Base-by-base conservation (phyloP, 2,329 filamentous ascomycete genomes). In the Cladophialophora exuberans region DNA sequence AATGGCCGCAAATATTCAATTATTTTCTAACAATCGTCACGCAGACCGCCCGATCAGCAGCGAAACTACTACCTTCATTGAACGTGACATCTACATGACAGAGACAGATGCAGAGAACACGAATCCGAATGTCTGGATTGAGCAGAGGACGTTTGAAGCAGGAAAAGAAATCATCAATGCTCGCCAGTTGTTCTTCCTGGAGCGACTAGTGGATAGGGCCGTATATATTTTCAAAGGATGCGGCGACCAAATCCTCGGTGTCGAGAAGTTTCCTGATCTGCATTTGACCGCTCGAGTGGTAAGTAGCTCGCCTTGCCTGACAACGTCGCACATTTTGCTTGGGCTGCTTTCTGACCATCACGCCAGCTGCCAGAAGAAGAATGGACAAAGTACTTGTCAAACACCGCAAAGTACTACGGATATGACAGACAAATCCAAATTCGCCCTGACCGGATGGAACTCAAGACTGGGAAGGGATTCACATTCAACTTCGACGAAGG, bases 71-170 rank as follows among this genome's bases (percentile, higher is more conserved):
- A 49, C 45, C n/a, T 49, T 49, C 45, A 49, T 49, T 25, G 45
- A 49, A 38, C 45, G 45, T 22, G 45, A 49, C 31, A 49, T 49
- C 45, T 49, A 36, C 45, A 49, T 49, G 45, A 38, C 45, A 38
- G 31, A 9, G 20, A 30, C 31, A 36, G 45, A 49, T 49, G 45
- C 45, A 30, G 9, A 49, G 31, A 15, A 49, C 7, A 49, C 10
- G 15, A 49, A 49, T 22, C 45, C 45, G 22, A 4, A 4, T 38
- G 33, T 49, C 23, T 49, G 45, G 45, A 49, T 49, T 20, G 45
- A 49, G 45, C 45, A 49, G 31, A 35, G 31, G 45, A 38, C 23
- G 4, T 49, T 20, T 15, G 20, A 49, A 23, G 10, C 45, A 6
- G 45, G 45, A 25, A 35, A 49, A 38, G 28, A 49, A 49, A 49